Evolutionary conservation across 139 green algal species (phyloP), one percentile per base, ranked within the genome.

Genomic region (Coelastrella sp.): DNA sequence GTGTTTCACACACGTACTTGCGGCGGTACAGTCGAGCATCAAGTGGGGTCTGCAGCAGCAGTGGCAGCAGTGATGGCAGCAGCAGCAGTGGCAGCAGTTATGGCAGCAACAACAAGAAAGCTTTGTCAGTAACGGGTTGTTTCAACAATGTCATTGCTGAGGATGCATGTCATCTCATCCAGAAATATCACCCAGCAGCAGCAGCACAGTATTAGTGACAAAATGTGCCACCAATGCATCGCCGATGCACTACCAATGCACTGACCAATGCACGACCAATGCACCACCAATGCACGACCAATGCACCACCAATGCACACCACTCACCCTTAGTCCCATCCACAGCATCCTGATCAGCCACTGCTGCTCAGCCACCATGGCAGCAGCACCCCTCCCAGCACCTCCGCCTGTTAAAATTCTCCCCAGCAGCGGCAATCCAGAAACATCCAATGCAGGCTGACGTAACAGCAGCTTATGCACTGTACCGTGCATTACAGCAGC

Each of bases 281-380:
- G n/a, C n/a, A n/a, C n/a, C n/a, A n/a, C n/a, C n/a, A n/a, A n/a
- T n/a, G n/a, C n/a, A n/a, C n/a, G n/a, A n/a, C n/a, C n/a, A n/a
- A n/a, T n/a, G n/a, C n/a, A n/a, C n/a, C n/a, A n/a, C n/a, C n/a
- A n/a, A 23, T 11, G n/a, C 23, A 3, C 8, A 27, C 8, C 3
- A 34, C 86, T 43, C 66, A 90, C 79, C 66, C 85, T 37, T 34
- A 93, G 77, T 21, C 90, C 92, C 53, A 85, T 81, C 23, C 84
- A 86, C 84, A 96, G 86, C 85, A 96, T 81, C 66, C 78, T 81
- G 81, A 95, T 78, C 73, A 93, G 45, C 92, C 92, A 96, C 50
- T 38, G 34, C 77, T 86, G 86, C 86, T 96, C 87, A 3, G 69
- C 77, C 2, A 53, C 35, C 59, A 88, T 41, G 23, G 57, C 87